Evolutionary conservation across 2,329 filamentous ascomycete species (phyloP).

Genomic region (Cercospora sp.): DNA sequence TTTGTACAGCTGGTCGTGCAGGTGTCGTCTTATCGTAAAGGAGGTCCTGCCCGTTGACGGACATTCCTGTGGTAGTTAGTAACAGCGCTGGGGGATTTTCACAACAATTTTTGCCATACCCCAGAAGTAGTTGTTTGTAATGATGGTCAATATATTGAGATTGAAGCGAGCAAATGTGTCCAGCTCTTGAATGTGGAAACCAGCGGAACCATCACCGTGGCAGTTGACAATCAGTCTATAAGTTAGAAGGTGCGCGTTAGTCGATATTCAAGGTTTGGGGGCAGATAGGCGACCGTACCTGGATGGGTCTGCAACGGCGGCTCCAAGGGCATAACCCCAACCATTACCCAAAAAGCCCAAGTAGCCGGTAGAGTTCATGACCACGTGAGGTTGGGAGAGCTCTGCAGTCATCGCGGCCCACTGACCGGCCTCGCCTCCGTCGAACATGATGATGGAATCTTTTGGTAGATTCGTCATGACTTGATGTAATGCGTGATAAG

Average conservation of each 20-base stretch:
- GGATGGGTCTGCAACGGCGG: slow-evolving; percentile 45
- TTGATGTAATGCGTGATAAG: slow-evolving; percentile 45
- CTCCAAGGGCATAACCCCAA: slow-evolving; percentile 50
- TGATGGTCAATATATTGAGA: slow-evolving; percentile 46
- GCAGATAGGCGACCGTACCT: background rate
- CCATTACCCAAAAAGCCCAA: slow-evolving; percentile 52
- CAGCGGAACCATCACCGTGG: slow-evolving; percentile 50
- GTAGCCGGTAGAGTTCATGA: slow-evolving; percentile 41
- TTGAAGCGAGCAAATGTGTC: slow-evolving; percentile 48
- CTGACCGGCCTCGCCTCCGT: slow-evolving; percentile 45
- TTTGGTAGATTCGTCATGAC: slow-evolving; percentile 42
- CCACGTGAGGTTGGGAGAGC: slow-evolving; percentile 31
- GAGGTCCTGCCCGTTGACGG: slow-evolving; percentile 47
- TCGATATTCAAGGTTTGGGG: background rate
- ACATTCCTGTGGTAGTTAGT: slow-evolving; percentile 42
- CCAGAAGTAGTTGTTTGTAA: slow-evolving; percentile 50
- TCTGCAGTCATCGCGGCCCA: slow-evolving; percentile 42
- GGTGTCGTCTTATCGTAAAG: slow-evolving; percentile 42
- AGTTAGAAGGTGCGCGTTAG: background rate
- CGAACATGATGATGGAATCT: slow-evolving; percentile 44
- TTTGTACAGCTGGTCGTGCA: slow-evolving; percentile 36
- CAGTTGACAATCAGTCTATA: slow-evolving; percentile 45
- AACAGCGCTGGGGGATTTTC: background rate
- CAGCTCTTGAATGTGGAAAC: slow-evolving; percentile 50
- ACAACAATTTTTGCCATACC: background rate